Evolutionary conservation across 208 protist genomes (phyloP).

Genomic region (Trypanosoma rangeli): DNA sequence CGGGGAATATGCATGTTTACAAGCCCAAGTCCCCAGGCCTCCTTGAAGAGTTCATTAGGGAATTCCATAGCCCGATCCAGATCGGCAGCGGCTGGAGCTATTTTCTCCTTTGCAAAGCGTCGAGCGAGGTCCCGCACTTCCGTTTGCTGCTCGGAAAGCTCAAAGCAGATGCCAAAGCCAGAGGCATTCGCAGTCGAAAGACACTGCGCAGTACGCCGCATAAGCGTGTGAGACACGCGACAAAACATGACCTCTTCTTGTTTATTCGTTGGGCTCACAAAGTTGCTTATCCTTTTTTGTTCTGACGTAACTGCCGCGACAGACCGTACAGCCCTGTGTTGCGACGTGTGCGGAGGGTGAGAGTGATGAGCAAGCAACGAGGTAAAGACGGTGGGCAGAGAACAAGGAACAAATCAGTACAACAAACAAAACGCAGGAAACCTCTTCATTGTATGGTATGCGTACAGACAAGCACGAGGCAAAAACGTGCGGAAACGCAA

Average conservation of each 20-base stretch:
- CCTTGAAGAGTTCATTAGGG: constrained; percentile 71
- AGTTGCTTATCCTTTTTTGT: background rate
- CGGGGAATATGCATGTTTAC: constrained; percentile 83
- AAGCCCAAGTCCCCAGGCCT: constrained; percentile 86
- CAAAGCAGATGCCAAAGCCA: constrained; percentile 62
- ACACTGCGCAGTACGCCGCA: constrained; percentile 13
- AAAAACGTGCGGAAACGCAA: too few relatives aligned
- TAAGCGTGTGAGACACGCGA: background rate
- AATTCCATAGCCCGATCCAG: constrained; percentile 75
- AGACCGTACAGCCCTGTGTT: background rate
- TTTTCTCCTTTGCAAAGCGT: constrained; percentile 74
- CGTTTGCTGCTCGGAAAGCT: constrained; percentile 74
- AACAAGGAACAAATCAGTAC: too few relatives aligned
- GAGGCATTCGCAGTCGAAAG: constrained; percentile 29
- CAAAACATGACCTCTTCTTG: constrained; percentile 16
- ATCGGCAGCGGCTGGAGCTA: constrained; percentile 74
- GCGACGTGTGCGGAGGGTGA: background rate
- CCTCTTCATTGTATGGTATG: too few relatives aligned
- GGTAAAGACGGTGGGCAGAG: background rate
- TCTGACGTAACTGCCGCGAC: background rate
- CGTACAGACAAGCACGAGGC: too few relatives aligned
- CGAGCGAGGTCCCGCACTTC: constrained; percentile 73
- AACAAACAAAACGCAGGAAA: too few relatives aligned
- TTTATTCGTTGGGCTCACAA: background rate
- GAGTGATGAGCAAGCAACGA: background rate